Percentiles rank a stretch among this genome's conserved stretches.
Conservation (phyloP, 129 eudicot species). For the Centrapalus pauciflorus region DNA sequence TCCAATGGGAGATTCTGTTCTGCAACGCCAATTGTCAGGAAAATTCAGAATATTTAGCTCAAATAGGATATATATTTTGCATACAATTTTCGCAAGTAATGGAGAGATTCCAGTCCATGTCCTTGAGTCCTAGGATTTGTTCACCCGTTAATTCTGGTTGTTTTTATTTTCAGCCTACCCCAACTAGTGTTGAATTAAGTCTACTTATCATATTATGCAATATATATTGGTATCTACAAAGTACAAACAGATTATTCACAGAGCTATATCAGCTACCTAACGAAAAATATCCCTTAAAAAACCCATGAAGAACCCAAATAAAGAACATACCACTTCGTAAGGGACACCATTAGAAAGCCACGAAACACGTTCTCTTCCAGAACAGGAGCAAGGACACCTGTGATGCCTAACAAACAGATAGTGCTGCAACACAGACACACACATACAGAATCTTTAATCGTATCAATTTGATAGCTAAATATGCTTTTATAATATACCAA, state of each 20-base stretch:
- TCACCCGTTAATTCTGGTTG: too few relatives aligned
- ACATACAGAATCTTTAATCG: background rate
- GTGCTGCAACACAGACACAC: constrained; percentile 54
- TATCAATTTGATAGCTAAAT: background rate
- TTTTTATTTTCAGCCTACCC: too few relatives aligned
- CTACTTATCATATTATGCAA: too few relatives aligned
- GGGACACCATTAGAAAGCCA: constrained; percentile 93
- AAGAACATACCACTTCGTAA: constrained; percentile 74
- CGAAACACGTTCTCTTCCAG: constrained; percentile 98
- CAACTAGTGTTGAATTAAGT: too few relatives aligned
- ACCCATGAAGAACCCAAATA: background rate
- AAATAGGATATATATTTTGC: too few relatives aligned
- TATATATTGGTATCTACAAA: background rate
- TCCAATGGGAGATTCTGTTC: too few relatives aligned
- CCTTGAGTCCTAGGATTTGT: too few relatives aligned
- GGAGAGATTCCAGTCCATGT: too few relatives aligned
- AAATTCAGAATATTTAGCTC: too few relatives aligned
- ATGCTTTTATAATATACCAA: background rate
- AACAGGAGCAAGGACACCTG: constrained; percentile 94
- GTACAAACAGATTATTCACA: background rate
- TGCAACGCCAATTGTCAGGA: too few relatives aligned
- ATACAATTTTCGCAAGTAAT: too few relatives aligned
- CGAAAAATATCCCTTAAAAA: too few relatives aligned
- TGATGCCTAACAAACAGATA: constrained; percentile 70
- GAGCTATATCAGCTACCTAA: background rate